Conservation (phyloP, 345 rosid species). For the Eucalyptus melliodora region DNA sequence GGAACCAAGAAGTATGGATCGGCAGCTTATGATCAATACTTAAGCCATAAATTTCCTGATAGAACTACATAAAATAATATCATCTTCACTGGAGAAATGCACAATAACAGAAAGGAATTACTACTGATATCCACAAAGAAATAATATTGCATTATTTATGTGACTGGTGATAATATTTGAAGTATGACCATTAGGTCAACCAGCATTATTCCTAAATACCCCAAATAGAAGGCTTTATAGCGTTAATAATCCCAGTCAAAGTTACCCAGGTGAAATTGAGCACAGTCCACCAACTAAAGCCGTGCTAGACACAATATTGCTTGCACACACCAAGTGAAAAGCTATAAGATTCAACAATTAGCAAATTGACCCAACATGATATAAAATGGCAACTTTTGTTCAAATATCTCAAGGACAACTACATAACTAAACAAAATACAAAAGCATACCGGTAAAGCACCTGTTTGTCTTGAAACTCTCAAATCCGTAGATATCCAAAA, state of each 20-base stretch:
- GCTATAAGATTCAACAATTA: background rate
- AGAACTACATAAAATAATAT: background rate
- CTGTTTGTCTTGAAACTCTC: constrained; percentile 99
- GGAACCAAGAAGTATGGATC: background rate
- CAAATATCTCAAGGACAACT: background rate
- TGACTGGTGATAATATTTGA: background rate
- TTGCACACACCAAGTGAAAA: background rate
- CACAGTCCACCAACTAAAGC: background rate
- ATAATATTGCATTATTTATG: background rate
- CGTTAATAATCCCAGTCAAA: background rate
- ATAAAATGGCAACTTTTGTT: background rate
- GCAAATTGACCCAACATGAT: background rate
- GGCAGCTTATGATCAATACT: background rate
- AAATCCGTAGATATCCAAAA: constrained; percentile 98
- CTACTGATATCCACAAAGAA: background rate
- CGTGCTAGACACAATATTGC: background rate
- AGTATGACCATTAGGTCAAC: background rate
- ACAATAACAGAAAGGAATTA: background rate
- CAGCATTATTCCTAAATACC: background rate
- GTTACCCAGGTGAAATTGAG: background rate
- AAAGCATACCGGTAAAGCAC: constrained; percentile 98
- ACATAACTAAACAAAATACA: constrained; percentile 29
- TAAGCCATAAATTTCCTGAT: background rate
- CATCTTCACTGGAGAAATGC: background rate
- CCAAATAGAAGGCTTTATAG: background rate